Evolutionary conservation across 768 basidiomycete species (phyloP), one percentile per base, ranked within the genome.

Genomic region (Xanthoconium stramineum): DNA sequence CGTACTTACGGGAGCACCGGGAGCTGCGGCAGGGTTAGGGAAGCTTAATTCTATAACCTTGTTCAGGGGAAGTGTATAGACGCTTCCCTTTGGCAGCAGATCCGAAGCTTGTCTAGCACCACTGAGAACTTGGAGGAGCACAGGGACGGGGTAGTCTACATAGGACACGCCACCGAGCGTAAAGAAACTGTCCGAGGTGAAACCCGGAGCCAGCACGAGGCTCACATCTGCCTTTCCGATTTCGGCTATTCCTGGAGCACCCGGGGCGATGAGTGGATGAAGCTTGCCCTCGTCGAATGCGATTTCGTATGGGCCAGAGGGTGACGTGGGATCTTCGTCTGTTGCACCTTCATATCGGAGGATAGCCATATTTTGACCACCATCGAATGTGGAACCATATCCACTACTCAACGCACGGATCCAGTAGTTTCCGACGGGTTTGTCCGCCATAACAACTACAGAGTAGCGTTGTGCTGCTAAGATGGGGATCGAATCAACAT

Each of bases 361-460:
- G 55, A 84, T 82, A 5, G 80, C 82, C 44, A 75, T 73, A 62
- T 79, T 81, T 58, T 76, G 69, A 12, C 75, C 75, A 28, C 67
- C 69, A 47, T 61, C 37, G 56, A 76, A 69, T 24, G 66, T 48
- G 8, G 73, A 59, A 36, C 56, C 55, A 7, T 56, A 65, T 64
- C 9, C 11, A 24, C 32, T 20, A 9, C 19, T 47, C 29, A 38
- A 47, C 1, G 46, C 13, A 47, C 52, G 52, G 24, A 53, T 28
- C 52, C 52, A 53, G 13, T 53, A 53, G 38, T 53, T 53, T 1
- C 38, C 52, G 19, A 47, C 7, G 2, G 37, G 4, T 15, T 53
- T 17, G 45, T 47, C 6, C 12, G 46, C 46, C 37, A 12, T 24
- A 14, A 53, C 46, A 33, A 53, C 20, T 9, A 53, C 52, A 12